Conservation (phyloP, 164 flowering plant genomes). For the Chimonanthus salicifolius region DNA sequence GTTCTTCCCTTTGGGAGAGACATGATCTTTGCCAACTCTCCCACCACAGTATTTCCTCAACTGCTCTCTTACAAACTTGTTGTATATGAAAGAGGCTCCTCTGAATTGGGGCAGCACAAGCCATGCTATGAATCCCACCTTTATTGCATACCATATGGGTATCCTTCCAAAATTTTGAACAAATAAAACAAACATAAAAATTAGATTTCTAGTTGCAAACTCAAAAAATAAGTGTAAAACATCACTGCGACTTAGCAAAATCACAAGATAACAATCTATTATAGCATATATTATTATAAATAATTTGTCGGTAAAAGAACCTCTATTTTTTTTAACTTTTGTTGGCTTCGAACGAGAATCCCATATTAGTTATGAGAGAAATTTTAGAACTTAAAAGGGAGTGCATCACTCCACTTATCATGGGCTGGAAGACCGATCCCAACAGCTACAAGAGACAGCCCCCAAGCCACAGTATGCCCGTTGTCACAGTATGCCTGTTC, state of each 20-base stretch:
- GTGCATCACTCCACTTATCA: no score
- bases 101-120: conserved; percentile 15
- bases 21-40: conserved; percentile 11
- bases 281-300: no score
- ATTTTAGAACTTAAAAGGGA: no score
- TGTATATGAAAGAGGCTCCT: conserved; percentile 13
- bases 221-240: no score
- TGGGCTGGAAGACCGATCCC: no score
- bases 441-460: no score
- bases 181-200: not conserved
- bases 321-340: no score
- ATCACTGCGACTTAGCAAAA: not conserved
- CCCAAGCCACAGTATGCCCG: no score
- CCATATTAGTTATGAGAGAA: no score
- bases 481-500: no score
- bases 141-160: conserved; percentile 9
- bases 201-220: not conserved
- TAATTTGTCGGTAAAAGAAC: no score
- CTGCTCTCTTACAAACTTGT: conserved; percentile 12
- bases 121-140: conserved; percentile 11
- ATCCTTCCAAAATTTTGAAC: not conserved
- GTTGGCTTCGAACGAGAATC: no score
- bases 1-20: conserved; percentile 26
- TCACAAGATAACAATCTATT: not conserved
- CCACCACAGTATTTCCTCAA: conserved; percentile 3